Base-by-base conservation (phyloP, 805 yeast species). In the Millerago galiae region DNA sequence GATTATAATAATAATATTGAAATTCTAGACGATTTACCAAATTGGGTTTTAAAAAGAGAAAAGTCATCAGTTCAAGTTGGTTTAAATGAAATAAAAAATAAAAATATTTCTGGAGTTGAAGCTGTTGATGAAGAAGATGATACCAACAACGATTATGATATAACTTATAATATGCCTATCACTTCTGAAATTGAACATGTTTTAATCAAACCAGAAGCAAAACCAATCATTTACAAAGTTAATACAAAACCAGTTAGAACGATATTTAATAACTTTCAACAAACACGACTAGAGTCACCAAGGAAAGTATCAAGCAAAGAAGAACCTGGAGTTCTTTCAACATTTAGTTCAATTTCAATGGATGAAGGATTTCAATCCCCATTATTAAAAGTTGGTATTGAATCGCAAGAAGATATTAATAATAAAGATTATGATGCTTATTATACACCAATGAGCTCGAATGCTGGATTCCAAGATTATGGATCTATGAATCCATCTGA, bases 401-500 rank as follows among this genome's bases (percentile, higher is more conserved):
- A 41, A 3, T 44, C 54, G 3, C 25, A 40, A 6, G 54, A 50
- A 7, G 49, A 47, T 10, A 12, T 31, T n/a, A 30, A 21, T 21
- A 21, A 38, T 12, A 43, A 37, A 10, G 53, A 47, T 12, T 37
- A 35, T 27, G 58, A 54, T 16, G 32, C 43, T 2, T 53, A 50
- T 32, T 51, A 53, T 30, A 56, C 60, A 3, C 59, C 60, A 18
- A 55, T 46, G 45, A 54, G 53, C 34, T 30, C 48, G 8, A 43
- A 36, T 14, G 35, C 38, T 8, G 48, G 42, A 8, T 39, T 46
- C 26, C 42, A 43, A 21, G 5, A 35, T 16, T n/a, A 42, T 8
- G 45, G 44, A 35, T 21, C 24, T 5, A 21, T 4, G 7, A 3
- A 13, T 10, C 3, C 29, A 11, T 28, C 34, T 7, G 27, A 27